phyloP scores from a whole-genome alignment of 2,329 filamentous ascomycete species.

The Huntiella omanensis region DNA sequence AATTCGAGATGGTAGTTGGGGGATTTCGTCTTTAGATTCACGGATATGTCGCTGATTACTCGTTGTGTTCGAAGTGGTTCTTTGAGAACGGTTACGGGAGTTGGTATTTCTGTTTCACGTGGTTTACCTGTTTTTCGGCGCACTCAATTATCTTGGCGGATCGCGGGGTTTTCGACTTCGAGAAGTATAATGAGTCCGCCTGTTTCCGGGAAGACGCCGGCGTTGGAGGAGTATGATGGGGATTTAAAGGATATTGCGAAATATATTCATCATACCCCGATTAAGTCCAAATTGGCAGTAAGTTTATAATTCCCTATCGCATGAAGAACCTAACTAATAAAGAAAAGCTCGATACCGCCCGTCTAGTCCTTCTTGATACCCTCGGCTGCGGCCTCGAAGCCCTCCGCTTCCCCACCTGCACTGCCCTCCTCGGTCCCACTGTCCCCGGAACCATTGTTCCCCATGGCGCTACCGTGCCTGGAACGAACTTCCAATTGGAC shows the following conservation, averaged over 20 bases:
- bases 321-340: neutral
- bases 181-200: no score
- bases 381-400: constrained; percentile 93
- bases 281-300: constrained; percentile 85
- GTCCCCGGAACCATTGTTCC: constrained; percentile 82
- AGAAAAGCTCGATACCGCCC: constrained; percentile 72
- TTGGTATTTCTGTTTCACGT: no score
- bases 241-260: constrained; percentile 90
- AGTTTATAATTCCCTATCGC: constrained; percentile 20
- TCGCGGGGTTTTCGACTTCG: no score
- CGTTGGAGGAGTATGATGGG: constrained; percentile 51
- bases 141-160: no score
- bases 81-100: no score
- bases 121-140: no score
- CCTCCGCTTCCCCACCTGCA: constrained; percentile 87
- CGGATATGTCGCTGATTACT: no score
- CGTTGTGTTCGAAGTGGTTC: no score
- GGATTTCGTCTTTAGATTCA: no score
- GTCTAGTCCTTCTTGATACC: constrained; percentile 92
- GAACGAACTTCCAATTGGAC: constrained; percentile 85
- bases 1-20: no score
- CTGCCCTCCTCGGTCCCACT: constrained; percentile 79
- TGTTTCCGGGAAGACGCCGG: no score
- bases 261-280: constrained; percentile 83
- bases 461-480: constrained; percentile 77